Base-by-base conservation (phyloP, 345 rosid species). In the Capsella bursapastoris region DNA sequence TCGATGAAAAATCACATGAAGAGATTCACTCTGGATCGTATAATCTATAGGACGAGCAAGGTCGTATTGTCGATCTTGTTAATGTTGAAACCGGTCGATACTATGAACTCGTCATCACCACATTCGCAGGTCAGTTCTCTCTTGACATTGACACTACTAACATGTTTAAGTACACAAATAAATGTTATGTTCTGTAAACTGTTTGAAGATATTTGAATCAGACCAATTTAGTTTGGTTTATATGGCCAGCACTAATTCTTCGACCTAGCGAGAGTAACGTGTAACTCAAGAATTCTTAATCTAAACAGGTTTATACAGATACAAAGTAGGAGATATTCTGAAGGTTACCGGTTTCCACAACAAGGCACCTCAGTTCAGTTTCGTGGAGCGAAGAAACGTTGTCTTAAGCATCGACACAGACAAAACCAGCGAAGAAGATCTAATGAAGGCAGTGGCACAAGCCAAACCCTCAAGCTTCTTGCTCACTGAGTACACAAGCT, bases 391-490 rank as follows among this genome's bases (percentile, higher is more conserved):
- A 78, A 73, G 87, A 78, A 92, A 92, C 40, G 95, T 90, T 13
- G 84, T 90, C 25, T 59, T 92, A 64, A 90, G 96, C 84, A 82
- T 92, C 1, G 96, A 92, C 75, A 86, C 95, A 0, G 96, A 92
- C 75, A 92, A 90, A 81, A 90, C 98, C 25, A 92, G 87, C 31
- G 98, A 92, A 68, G 93, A 86, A 44, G 98, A 92, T 75, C 83
- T 92, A n/a, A 74, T 92, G 52, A 85, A 87, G 18, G 98, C 98
- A n/a, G 88, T 92, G 63, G 83, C 88, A 41, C 70, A 82, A 71
- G 93, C 93, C 14, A 85, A 87, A 66, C 66, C 88, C 8, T 84
- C 84, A 2, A 89, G 88, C 43, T 76, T 84, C 51, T 84, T 92
- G 70, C 78, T 92, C 16, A 80, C 81, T 0, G 98, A 92, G 66